Evolutionary conservation across 495 filamentous ascomycete genomes (phyloP).

Genomic region (Aspergillus ostianus): DNA sequence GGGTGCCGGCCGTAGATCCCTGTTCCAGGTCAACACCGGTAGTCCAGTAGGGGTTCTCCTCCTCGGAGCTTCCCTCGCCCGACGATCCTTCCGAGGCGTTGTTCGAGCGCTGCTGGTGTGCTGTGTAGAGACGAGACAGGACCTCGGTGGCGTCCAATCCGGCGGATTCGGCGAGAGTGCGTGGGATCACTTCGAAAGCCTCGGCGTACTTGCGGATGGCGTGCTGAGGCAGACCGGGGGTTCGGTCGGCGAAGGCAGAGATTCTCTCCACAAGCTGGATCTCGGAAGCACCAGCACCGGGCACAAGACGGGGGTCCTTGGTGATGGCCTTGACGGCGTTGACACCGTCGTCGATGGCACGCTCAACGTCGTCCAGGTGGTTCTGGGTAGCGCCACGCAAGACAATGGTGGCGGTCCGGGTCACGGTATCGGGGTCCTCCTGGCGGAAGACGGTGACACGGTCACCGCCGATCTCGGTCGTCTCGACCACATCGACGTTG

Average conservation of each 20-base stretch:
- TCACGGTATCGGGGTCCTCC: conserved; percentile 85
- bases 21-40: conserved; percentile 93
- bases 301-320: conserved; percentile 84
- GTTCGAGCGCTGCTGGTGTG: conserved; percentile 63
- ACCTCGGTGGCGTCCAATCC: conserved; percentile 96
- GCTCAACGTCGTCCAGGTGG: conserved; percentile 94
- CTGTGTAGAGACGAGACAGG: conserved; percentile 84
- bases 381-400: conserved; percentile 96
- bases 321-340: conserved; percentile 99
- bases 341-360: conserved; percentile 96
- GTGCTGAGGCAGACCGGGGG: conserved; percentile 88
- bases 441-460: conserved; percentile 98
- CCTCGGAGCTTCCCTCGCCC: conserved; percentile 36
- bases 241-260: conserved; percentile 82
- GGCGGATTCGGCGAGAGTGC: conserved; percentile 89
- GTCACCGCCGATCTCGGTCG: conserved; percentile 96
- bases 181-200: conserved; percentile 94
- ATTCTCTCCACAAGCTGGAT: conserved; percentile 93
- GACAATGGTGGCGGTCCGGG: conserved; percentile 91
- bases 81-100: conserved; percentile 29
- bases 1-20: conserved; percentile 70
- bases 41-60: conserved; percentile 76
- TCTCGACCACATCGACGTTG: conserved; percentile 91
- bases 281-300: conserved; percentile 94
- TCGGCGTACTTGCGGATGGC: conserved; percentile 97